Conservation (phyloP, 192 early-diverging fungal species). For the Backusella mclennaniae region DNA sequence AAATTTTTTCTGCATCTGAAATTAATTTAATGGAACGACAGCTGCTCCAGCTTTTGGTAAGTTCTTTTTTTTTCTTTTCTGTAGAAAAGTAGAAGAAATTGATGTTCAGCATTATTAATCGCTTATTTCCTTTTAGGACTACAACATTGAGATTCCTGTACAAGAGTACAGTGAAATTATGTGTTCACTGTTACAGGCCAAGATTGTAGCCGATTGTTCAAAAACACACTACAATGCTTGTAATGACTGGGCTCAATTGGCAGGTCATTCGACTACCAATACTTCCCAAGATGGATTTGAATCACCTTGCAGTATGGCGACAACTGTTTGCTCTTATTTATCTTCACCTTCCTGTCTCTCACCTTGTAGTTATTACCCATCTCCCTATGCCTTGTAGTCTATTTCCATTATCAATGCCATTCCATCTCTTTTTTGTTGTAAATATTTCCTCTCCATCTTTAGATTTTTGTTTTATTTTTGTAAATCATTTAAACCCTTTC, state of each 20-base stretch:
- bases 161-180: background rate
- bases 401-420: background rate
- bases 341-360: background rate
- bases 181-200: background rate
- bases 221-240: background rate
- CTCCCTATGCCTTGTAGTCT: background rate
- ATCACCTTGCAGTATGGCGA: background rate
- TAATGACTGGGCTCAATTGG: background rate
- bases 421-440: background rate
- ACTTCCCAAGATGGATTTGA: background rate
- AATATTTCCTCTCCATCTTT: background rate
- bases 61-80: background rate
- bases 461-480: background rate
- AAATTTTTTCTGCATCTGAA: conserved; percentile 67
- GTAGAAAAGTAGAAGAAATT: background rate
- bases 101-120: background rate
- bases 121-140: conserved; percentile 1
- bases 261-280: background rate
- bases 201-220: background rate
- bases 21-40: conserved; percentile 85
- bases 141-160: background rate
- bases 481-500: background rate
- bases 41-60: conserved; percentile 61
- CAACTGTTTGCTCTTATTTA: background rate
- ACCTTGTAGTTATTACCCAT: background rate